These are phyloP conservation scores for Streptanthus diversifolius DNA, from an alignment of 345 rosid species.

Conservation along the genomic window DNA sequence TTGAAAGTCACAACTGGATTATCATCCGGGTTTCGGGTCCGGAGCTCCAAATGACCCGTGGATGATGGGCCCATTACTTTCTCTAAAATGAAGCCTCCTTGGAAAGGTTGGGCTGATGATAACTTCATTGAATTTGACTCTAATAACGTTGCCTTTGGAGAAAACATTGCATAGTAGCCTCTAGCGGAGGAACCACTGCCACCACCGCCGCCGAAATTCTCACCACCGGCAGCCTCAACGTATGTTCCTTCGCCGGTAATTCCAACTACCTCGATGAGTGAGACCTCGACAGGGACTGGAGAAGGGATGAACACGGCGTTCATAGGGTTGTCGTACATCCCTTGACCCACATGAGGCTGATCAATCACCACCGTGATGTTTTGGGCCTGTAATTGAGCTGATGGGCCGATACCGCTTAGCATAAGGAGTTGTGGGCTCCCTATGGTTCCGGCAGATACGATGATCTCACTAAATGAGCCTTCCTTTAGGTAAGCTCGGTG, in stretches of 20 bases:
- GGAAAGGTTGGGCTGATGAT: constrained; percentile 37
- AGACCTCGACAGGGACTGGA: constrained; percentile 62
- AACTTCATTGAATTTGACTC: constrained; percentile 35
- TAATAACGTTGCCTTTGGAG: constrained; percentile 43
- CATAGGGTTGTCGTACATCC: constrained; percentile 77
- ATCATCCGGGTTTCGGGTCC: constrained; percentile 44
- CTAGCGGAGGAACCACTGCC: constrained; percentile 15
- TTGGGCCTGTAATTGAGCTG: constrained; percentile 39
- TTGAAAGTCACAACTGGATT: constrained; percentile 65
- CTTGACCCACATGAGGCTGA: constrained; percentile 65
- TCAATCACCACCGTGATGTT: constrained; percentile 47
- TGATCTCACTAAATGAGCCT: constrained; percentile 47
- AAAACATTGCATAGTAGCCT: constrained; percentile 52
- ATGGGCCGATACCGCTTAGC: constrained; percentile 76
- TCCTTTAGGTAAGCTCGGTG: constrained; percentile 47
- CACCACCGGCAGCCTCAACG: constrained; percentile 63
- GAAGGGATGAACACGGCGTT: constrained; percentile 65
- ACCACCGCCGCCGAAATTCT: constrained; percentile 40
- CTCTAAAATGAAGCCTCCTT: constrained; percentile 62
- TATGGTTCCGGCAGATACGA: constrained; percentile 57
- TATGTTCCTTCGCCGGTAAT: constrained; percentile 55
- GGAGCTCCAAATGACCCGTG: constrained; percentile 53
- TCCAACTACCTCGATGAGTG: constrained; percentile 76
- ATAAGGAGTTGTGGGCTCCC: constrained; percentile 76
- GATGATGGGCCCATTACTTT: constrained; percentile 63